A percentile compares a stretch with the other conserved stretches of the same genome.
These are phyloP conservation scores for Dipodascus geniculatus DNA, from an alignment of 805 yeast genomes.

Conservation along the genomic window DNA sequence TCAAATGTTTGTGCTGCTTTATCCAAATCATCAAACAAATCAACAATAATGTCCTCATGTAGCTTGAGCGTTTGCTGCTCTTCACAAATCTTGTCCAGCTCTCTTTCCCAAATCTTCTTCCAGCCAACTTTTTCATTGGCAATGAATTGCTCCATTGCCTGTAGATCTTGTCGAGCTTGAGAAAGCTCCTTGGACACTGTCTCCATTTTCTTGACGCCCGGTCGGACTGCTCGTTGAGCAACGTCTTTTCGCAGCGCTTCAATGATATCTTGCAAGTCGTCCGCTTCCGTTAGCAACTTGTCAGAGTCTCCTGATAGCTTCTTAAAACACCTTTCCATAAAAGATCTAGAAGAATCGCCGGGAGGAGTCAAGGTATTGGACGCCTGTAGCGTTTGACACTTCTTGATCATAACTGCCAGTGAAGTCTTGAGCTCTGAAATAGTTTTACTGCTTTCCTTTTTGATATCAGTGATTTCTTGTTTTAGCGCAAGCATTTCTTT, in stretches of 20 bases:
- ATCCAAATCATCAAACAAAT: constrained; percentile 67
- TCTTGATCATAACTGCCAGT: constrained; percentile 8
- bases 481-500: constrained; percentile 11
- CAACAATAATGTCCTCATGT: constrained; percentile 76
- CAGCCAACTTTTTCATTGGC: constrained; percentile 66
- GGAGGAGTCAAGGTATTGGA: constrained; percentile 13
- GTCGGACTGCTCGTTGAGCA: constrained; percentile 79
- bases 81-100: constrained; percentile 78
- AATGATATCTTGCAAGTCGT: constrained; percentile 82
- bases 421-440: constrained; percentile 11
- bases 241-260: constrained; percentile 86
- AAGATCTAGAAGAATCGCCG: constrained; percentile 29
- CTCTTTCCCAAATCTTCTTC: constrained; percentile 88
- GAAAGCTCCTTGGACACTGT: constrained; percentile 53
- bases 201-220: constrained; percentile 61
- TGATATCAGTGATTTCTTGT: constrained; percentile 17
- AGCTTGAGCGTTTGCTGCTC: constrained; percentile 87
- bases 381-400: constrained; percentile 9
- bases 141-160: constrained; percentile 48
- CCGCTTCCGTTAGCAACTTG: constrained; percentile 61
- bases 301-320: constrained; percentile 72
- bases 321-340: constrained; percentile 66
- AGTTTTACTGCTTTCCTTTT: constrained; percentile 14
- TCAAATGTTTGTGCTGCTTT: constrained; percentile 74
- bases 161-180: constrained; percentile 42